Conservation (phyloP, 108 stramenopile genomes). For the Fragilaria radians region DNA sequence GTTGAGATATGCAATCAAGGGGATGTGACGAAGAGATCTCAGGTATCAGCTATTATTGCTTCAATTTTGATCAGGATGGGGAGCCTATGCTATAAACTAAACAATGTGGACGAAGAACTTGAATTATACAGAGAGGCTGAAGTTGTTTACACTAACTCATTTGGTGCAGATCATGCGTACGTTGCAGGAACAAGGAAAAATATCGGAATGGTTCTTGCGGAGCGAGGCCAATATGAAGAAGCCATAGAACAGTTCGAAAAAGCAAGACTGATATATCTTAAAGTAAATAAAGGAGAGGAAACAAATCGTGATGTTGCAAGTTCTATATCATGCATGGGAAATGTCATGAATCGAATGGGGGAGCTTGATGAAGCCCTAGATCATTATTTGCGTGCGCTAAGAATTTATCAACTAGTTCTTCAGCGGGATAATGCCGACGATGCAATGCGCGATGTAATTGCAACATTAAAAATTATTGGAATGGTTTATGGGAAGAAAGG, state of each 20-base stretch:
- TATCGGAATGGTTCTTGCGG: constrained; percentile 79
- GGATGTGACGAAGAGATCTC: constrained; percentile 18
- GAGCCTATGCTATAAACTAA: constrained; percentile 67
- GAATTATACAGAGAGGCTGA: constrained; percentile 60
- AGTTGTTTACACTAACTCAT: constrained; percentile 40
- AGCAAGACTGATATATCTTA: constrained; percentile 50
- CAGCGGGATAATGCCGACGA: constrained; percentile 12
- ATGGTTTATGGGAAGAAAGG: constrained; percentile 68
- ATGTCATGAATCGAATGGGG: constrained; percentile 66
- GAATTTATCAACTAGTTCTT: constrained; percentile 51
- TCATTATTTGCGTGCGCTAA: constrained; percentile 57
- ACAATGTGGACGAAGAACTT: constrained; percentile 59
- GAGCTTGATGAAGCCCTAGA: constrained; percentile 64
- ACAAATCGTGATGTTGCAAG: constrained; percentile 73
- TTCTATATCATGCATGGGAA: constrained; percentile 77
- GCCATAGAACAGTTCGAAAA: constrained; percentile 60
- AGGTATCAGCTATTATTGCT: constrained; percentile 35
- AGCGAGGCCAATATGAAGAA: constrained; percentile 59
- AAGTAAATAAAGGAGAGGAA: constrained; percentile 31
- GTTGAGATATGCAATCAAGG: constrained; percentile 7
- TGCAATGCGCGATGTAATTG: constrained; percentile 58
- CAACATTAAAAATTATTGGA: constrained; percentile 75
- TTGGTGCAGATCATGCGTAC: constrained; percentile 58
- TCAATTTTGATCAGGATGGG: constrained; percentile 73
- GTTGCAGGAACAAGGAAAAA: constrained; percentile 78